Evolutionary conservation across 1,139 yeast species (phyloP).

Genomic region (Candida neerlandica): DNA sequence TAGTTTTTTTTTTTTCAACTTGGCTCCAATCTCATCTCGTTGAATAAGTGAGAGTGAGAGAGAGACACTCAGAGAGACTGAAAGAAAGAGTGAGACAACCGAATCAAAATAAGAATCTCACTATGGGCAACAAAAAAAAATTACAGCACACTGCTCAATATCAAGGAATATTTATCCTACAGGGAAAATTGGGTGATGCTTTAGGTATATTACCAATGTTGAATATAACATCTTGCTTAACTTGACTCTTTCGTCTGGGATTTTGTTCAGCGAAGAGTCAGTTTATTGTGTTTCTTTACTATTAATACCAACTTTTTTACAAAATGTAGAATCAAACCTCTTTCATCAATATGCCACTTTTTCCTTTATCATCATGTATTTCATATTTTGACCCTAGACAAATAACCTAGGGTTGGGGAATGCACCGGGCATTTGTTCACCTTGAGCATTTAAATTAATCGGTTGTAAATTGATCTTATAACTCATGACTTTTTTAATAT

Average conservation of each 20-base stretch:
- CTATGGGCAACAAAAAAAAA: neutral
- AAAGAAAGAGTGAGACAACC: neutral
- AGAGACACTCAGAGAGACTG: too few species aligned
- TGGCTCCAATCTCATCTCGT: constrained; percentile 6
- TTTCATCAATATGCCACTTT: neutral
- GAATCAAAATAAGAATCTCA: neutral
- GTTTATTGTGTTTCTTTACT: too few species aligned
- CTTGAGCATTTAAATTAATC: constrained; percentile 3
- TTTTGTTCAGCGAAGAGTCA: too few species aligned
- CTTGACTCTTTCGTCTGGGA: too few species aligned
- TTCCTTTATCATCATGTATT: neutral
- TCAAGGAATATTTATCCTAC: too few species aligned
- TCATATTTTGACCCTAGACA: constrained; percentile 13
- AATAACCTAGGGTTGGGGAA: constrained; percentile 16
- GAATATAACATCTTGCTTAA: too few species aligned
- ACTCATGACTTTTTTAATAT: constrained; percentile 24
- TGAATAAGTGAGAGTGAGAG: neutral
- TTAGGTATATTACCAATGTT: neutral
- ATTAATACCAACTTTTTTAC: too few species aligned
- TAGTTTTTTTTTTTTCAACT: constrained; percentile 3
- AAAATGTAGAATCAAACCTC: neutral
- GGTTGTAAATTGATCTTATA: constrained; percentile 19
- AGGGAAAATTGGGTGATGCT: too few species aligned
- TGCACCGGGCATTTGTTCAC: constrained; percentile 12
- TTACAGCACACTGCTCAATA: too few species aligned